Conservation (phyloP, 1,284 basidiomycete species). For the Austroboletus novae-zelandiae region DNA sequence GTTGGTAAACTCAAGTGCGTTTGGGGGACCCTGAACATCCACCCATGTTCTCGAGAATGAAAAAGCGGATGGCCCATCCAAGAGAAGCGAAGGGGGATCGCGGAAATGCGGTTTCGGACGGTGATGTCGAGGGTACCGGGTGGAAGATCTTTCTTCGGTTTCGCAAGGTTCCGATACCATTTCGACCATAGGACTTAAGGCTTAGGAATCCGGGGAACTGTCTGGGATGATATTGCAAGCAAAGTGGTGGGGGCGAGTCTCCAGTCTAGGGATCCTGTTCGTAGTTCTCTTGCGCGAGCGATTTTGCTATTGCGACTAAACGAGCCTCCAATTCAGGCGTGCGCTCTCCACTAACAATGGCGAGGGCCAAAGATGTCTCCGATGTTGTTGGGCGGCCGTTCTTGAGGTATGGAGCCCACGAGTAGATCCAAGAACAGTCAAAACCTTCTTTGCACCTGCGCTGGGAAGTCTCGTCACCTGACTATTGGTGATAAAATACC, state of each 20-base stretch:
- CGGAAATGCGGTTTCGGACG: conserved; percentile 79
- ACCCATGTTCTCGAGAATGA: conserved; percentile 87
- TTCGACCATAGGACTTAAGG: conserved; percentile 70
- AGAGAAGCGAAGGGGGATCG: conserved; percentile 82
- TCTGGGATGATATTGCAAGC: neutral
- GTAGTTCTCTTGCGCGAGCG: conserved; percentile 17
- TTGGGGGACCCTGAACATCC: conserved; percentile 82
- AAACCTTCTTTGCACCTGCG: conserved; percentile 38
- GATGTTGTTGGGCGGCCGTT: conserved; percentile 38
- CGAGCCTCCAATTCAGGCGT: too few relatives aligned
- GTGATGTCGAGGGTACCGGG: conserved; percentile 83
- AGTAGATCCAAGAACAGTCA: conserved; percentile 40
- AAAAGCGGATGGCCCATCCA: conserved; percentile 89
- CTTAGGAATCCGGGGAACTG: neutral
- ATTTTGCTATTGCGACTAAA: too few relatives aligned
- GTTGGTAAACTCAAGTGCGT: conserved; percentile 33
- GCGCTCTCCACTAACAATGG: conserved; percentile 41
- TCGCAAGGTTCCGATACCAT: conserved; percentile 94
- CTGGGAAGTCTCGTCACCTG: conserved; percentile 38
- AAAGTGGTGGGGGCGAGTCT: conserved; percentile 5
- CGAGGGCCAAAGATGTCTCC: conserved; percentile 41
- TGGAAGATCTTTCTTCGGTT: conserved; percentile 60
- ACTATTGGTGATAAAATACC: conserved; percentile 55
- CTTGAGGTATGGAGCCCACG: conserved; percentile 42
- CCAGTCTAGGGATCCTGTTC: conserved; percentile 65